Evolutionary conservation across 2,329 filamentous ascomycete genomes (phyloP), one percentile per base, ranked within the genome.

Genomic region (Blumeriella jaapii): DNA sequence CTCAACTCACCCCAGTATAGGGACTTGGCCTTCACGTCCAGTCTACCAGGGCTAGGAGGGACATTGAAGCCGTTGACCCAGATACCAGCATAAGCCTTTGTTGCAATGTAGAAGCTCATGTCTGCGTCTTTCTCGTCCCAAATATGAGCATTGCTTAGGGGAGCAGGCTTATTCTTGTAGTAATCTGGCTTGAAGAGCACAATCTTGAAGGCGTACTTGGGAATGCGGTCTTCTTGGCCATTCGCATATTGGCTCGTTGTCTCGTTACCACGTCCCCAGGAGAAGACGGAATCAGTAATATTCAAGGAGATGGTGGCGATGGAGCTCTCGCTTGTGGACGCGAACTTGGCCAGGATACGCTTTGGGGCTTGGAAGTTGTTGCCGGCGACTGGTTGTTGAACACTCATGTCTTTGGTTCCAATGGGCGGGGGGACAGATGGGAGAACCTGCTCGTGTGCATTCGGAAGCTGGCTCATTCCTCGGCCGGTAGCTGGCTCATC

Each of bases 151-250:
- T 23, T 24, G 6, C 24, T 28, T 11, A 28, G 47, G 7, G 61
- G 65, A 62, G 66, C 76, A n/a, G 23, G 25, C 14, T 24, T 23
- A 38, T 69, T 65, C 33, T 69, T 69, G 38, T 83, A 78, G 39
- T 78, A 78, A 8, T 71, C 72, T 1, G 76, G 69, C 36, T 72
- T 76, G 68, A 80, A 85, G 18, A 91, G 72, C 20, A 84, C 65
- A 23, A 95, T 63, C 50, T 82, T 79, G 48, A 94, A 74, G 1
- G 83, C 85, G 44, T 78, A 78, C 53, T 89, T 89, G 1, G 87
- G 84, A 22, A 96, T 74, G 11, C 77, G 78, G 2, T 65, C 68
- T 46, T 95, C 84, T 15, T 62, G 60, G 18, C 58, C 61, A 30
- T 77, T 63, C 1, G 69, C 59, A 50, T 86, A 83, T 2, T 77